Evolutionary conservation across 768 basidiomycete genomes (phyloP), one percentile per base, ranked within the genome.

Genomic region (Chiua virens): DNA sequence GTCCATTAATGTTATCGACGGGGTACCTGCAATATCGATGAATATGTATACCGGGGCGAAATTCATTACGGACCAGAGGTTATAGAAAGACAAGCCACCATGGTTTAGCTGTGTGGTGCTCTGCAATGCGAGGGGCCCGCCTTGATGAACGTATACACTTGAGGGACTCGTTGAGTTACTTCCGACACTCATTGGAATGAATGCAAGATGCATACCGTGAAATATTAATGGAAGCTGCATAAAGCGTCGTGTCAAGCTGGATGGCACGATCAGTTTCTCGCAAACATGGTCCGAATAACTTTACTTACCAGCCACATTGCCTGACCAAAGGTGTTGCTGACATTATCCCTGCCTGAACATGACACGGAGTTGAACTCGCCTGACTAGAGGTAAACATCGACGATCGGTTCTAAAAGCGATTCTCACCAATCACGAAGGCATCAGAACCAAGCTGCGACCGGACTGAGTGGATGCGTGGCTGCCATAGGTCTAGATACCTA

Each of bases 281-380:
- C 10, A 32, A 43, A 32, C 25, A 10, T 6, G 5, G 20, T 41
- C 4, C 8, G 38, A 25, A 8, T 4, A 13, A 23, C 6, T 17
- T 34, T 13, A 8, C 79, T 72, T 23, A 79, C 66, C 43, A 81
- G 65, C 79, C 79, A 80, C 30, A 81, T 65, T 13, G 79, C 75
- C 52, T 81, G 80, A 22, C 80, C 79, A 47, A 81, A 79, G 5
- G 80, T 80, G 54, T 80, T 78, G 59, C 75, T 78, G 34, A 80
- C 76, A 41, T 72, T 73, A 49, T 74, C 71, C 46, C 68, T 74
- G 6, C 80, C 80, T 17, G 76, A 75, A 47, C 79, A 81, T 6
- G 78, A 79, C 11, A 80, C 78, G 0, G 79, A 80, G 51, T 79
- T 82, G 54, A 78, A 80, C 63, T 81, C 79, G 8, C 80, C 79